A percentile compares a stretch with the other conserved stretches of the same genome.
These are phyloP conservation scores for Aspergillus homomorphus DNA, from an alignment of 495 filamentous ascomycete species.

Conservation along the genomic window DNA sequence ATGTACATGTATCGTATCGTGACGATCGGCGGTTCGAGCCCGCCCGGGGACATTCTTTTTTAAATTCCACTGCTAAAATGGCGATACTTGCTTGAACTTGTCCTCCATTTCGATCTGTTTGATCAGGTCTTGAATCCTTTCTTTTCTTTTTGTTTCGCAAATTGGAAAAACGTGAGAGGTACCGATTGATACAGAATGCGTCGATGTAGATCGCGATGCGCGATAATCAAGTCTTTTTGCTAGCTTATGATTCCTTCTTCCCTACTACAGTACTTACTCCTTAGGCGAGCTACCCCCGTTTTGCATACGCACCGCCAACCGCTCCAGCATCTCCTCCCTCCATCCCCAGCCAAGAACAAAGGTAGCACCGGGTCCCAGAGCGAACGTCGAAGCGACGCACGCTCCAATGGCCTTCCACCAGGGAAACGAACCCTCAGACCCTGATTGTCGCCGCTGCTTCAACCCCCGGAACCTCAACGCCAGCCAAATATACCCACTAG, in stretches of 20 bases:
- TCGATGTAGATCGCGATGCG: too few relatives aligned
- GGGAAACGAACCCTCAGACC: conserved; percentile 6
- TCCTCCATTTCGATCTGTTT: too few relatives aligned
- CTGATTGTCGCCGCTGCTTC: not conserved
- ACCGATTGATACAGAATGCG: too few relatives aligned
- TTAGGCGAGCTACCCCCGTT: too few relatives aligned
- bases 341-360: conserved; percentile 22
- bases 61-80: too few relatives aligned
- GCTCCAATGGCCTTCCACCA: conserved; percentile 11
- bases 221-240: too few relatives aligned
- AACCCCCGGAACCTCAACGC: conserved; percentile 17
- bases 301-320: not conserved
- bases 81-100: too few relatives aligned
- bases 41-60: not conserved
- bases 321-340: conserved; percentile 19
- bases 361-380: conserved; percentile 20
- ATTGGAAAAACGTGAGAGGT: too few relatives aligned
- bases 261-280: too few relatives aligned
- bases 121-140: too few relatives aligned
- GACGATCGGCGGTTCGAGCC: not conserved
- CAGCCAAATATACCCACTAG: conserved; percentile 15
- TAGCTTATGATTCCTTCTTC: too few relatives aligned
- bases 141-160: too few relatives aligned
- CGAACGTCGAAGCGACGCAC: not conserved
- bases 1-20: not conserved